phyloP scores from a whole-genome alignment of 352 stramenopile species.

The Hyaloperonospora brassicae region DNA sequence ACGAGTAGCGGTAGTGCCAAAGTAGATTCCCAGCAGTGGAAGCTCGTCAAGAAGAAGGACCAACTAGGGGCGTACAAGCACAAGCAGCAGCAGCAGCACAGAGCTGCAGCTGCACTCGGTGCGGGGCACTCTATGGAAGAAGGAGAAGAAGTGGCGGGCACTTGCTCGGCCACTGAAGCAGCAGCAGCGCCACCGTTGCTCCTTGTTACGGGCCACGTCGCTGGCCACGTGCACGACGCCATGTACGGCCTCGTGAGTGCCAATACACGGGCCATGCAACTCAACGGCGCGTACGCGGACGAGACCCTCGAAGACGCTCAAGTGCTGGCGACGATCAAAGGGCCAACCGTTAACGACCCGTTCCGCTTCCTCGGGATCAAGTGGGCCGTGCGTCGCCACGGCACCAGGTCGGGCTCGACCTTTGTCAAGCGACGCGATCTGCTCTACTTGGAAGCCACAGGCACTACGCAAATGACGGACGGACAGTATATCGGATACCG shows the following conservation, averaged over 20 bases:
- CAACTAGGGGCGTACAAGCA: slow-evolving; percentile 53
- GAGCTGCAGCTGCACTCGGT: no score
- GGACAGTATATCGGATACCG: slow-evolving; percentile 48
- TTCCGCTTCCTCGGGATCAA: slow-evolving; percentile 58
- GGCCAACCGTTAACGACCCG: slow-evolving; percentile 30
- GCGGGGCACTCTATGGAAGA: no score
- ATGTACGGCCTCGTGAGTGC: slow-evolving; percentile 50
- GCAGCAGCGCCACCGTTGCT: slow-evolving; percentile 28
- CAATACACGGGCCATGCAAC: slow-evolving; percentile 49
- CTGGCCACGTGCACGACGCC: slow-evolving; percentile 49
- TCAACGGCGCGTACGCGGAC: slow-evolving; percentile 41
- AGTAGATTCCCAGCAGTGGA: slow-evolving; percentile 50
- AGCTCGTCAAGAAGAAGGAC: slow-evolving; percentile 56
- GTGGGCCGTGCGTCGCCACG: slow-evolving; percentile 34
- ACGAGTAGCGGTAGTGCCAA: slow-evolving; percentile 2
- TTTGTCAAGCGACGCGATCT: slow-evolving; percentile 41
- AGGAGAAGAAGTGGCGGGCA: no score
- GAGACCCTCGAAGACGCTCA: slow-evolving; percentile 36
- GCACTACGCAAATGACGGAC: slow-evolving; percentile 22
- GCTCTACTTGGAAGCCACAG: slow-evolving; percentile 50
- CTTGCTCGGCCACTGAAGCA: no score
- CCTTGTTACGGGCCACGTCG: slow-evolving; percentile 35
- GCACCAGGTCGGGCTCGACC: slow-evolving; percentile 18
- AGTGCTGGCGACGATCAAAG: slow-evolving; percentile 35
- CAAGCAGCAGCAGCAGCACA: slow-evolving; percentile 6